Percentiles rank a stretch among this genome's conserved stretches.
phyloP scores from a whole-genome alignment of 805 yeast species.

The Barnettozyma californica region DNA sequence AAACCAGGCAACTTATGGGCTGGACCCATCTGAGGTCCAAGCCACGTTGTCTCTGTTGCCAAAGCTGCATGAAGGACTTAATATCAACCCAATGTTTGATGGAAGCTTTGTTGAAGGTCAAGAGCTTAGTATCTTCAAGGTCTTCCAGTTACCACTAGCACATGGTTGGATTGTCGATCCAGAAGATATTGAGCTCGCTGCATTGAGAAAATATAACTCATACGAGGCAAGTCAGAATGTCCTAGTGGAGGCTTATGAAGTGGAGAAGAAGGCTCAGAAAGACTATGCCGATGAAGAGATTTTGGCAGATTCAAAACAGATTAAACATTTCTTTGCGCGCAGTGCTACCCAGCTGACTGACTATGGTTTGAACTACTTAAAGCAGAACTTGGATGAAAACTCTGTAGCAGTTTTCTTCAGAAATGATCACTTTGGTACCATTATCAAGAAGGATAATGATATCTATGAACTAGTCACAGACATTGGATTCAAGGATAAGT shows the following conservation, averaged over 20 bases:
- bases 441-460: slow-evolving; percentile 43
- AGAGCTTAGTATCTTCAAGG: slow-evolving; percentile 51
- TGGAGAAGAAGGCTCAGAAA: slow-evolving; percentile 22
- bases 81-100: slow-evolving; percentile 64
- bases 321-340: slow-evolving; percentile 46
- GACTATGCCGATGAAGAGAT: slow-evolving; percentile 25
- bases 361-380: slow-evolving; percentile 51
- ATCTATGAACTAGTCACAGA: slow-evolving; percentile 73
- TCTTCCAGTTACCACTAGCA: slow-evolving; percentile 54
- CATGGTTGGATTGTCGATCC: slow-evolving; percentile 83
- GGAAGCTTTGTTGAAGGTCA: slow-evolving; percentile 51
- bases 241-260: slow-evolving; percentile 42
- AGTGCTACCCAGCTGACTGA: slow-evolving; percentile 75
- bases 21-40: slow-evolving; percentile 30
- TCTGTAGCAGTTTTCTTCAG: slow-evolving; percentile 72
- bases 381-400: slow-evolving; percentile 40
- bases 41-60: slow-evolving; percentile 54
- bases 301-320: slow-evolving; percentile 29
- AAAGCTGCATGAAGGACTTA: slow-evolving; percentile 60
- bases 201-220: slow-evolving; percentile 37
- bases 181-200: slow-evolving; percentile 28
- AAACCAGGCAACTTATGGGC: slow-evolving; percentile 24
- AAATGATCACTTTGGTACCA: slow-evolving; percentile 82
- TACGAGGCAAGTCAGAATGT: slow-evolving; percentile 58
- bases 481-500: slow-evolving; percentile 45